A percentile compares a stretch with the other conserved stretches of the same genome.
phyloP scores from a whole-genome alignment of 2,329 filamentous ascomycete genomes.

The Sporothrix humicola region DNA sequence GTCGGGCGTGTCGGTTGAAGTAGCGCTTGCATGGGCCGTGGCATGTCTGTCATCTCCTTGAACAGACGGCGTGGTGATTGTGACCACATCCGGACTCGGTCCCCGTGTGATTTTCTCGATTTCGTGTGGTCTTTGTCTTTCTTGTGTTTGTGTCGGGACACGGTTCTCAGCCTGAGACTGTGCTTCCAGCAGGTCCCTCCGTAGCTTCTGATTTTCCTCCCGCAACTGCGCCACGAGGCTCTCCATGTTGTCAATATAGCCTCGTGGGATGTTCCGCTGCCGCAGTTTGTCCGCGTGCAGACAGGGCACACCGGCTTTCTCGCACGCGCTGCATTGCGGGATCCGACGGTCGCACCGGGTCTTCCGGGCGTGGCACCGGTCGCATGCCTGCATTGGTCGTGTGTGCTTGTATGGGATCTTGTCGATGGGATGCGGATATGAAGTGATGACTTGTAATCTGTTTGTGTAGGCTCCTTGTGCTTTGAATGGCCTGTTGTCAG shows the following conservation, averaged over 20 bases:
- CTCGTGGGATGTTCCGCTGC: constrained; percentile 33
- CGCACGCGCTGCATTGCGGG: constrained; percentile 36
- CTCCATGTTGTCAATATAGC: constrained; percentile 37
- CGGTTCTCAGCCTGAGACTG: neutral
- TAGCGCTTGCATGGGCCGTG: neutral
- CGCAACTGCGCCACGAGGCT: constrained; percentile 29
- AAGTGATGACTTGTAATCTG: no score
- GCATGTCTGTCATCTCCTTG: neutral
- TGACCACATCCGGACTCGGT: neutral
- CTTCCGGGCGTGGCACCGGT: constrained; percentile 37
- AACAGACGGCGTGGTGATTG: neutral
- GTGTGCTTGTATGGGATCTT: neutral
- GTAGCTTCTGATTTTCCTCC: constrained; percentile 32
- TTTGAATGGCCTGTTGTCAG: neutral
- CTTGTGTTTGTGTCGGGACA: neutral
- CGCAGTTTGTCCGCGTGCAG: constrained; percentile 34
- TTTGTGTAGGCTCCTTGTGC: neutral
- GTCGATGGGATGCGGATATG: no score
- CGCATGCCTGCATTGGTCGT: constrained; percentile 36
- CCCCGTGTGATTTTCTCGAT: neutral
- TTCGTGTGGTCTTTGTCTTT: neutral
- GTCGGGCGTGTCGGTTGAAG: neutral
- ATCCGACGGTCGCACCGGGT: constrained; percentile 36
- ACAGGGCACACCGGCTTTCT: constrained; percentile 33
- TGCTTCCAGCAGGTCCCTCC: constrained; percentile 1